These are phyloP conservation scores for Aspergillus nidulans DNA, from an alignment of 495 filamentous ascomycete genomes.

Conservation along the genomic window DNA sequence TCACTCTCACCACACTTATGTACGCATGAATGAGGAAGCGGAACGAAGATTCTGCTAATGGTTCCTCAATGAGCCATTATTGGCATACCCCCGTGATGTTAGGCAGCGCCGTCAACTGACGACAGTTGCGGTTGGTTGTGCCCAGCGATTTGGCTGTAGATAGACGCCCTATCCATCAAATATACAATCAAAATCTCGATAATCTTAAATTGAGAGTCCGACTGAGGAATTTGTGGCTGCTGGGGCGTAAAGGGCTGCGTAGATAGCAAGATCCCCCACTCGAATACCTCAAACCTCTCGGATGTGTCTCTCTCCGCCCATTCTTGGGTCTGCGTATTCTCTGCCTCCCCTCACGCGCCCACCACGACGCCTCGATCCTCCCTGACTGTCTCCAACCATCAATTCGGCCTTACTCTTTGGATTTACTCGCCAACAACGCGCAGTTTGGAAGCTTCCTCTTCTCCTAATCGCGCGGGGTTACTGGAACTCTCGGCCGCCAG, in stretches of 20 bases:
- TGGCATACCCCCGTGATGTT: constrained; percentile 11
- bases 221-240: not conserved
- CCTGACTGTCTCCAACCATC: constrained; percentile 2
- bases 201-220: not conserved
- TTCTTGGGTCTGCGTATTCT: constrained; percentile 2
- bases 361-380: constrained; percentile 17
- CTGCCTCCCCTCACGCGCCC: constrained; percentile 7
- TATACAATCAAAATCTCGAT: constrained; percentile 29
- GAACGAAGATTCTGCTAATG: constrained; percentile 18
- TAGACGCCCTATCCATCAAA: constrained; percentile 36
- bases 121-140: constrained; percentile 19
- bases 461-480: constrained; percentile 9
- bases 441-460: not conserved
- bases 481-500: constrained; percentile 3
- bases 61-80: constrained; percentile 25
- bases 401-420: not conserved
- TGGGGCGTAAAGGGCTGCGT: not conserved
- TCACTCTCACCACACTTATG: too few species aligned
- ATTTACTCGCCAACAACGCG: not conserved
- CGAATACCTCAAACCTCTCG: constrained; percentile 1
- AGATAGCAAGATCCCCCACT: constrained; percentile 6
- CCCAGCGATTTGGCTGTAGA: constrained; percentile 34
- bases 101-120: constrained; percentile 20
- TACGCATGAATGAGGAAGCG: constrained; percentile 14
- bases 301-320: constrained; percentile 2